Evolutionary conservation across 192 early-diverging fungal species (phyloP).

Genomic region (Backusella macrospora): DNA sequence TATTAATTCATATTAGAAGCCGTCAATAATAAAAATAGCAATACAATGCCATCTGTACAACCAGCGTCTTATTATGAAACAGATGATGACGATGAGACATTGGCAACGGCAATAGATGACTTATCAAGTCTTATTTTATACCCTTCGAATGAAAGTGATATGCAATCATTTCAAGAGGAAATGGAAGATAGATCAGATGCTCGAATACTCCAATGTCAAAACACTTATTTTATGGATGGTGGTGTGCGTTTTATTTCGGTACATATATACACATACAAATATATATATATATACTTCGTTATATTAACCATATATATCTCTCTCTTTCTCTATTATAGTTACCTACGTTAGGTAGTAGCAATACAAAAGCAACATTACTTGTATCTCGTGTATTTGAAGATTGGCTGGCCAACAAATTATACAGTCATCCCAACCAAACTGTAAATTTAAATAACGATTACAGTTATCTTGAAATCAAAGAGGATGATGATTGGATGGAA

Average conservation of each 20-base stretch:
- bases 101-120: constrained; percentile 19
- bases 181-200: constrained; percentile 30
- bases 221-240: constrained; percentile 46
- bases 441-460: constrained; percentile 11
- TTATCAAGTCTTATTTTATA: constrained; percentile 19
- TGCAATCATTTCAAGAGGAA: constrained; percentile 13
- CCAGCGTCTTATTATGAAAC: constrained; percentile 4
- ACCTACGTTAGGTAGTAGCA: constrained; percentile 39
- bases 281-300: not conserved
- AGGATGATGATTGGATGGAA: constrained; percentile 4
- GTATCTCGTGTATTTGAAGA: constrained; percentile 43
- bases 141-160: not conserved
- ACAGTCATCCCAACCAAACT: constrained; percentile 21
- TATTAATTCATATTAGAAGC: not conserved
- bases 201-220: constrained; percentile 34
- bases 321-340: constrained; percentile 5
- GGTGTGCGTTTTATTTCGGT: constrained; percentile 45
- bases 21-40: constrained; percentile 9
- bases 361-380: constrained; percentile 35
- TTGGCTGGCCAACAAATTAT: constrained; percentile 43
- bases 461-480: not conserved
- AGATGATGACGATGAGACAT: constrained; percentile 15
- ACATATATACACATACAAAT: not conserved
- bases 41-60: not conserved
- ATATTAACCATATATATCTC: constrained; percentile 30